Evolutionary conservation across 2,329 filamentous ascomycete species (phyloP).

Genomic region (Magnaporthales sp.): DNA sequence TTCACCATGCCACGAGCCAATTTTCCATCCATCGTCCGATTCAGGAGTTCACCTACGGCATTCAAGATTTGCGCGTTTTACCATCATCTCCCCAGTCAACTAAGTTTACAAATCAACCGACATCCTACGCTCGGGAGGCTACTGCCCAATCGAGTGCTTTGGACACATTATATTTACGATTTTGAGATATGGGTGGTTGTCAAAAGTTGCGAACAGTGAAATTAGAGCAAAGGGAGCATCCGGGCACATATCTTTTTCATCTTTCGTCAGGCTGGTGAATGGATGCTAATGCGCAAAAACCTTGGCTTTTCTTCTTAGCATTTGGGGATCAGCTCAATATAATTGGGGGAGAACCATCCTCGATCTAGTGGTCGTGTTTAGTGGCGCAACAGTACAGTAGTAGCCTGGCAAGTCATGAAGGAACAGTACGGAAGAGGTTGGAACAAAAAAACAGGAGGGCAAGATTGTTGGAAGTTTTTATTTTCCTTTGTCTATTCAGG

Average conservation of each 20-base stretch:
- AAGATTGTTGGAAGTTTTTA: not conserved
- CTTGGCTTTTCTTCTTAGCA: not conserved
- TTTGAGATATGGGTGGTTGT: slow-evolving; percentile 21
- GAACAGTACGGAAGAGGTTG: not conserved
- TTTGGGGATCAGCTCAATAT: not conserved
- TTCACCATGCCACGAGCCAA: slow-evolving; percentile 8
- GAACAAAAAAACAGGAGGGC: not conserved
- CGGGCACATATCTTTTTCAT: not conserved
- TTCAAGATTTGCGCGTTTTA: slow-evolving; percentile 22
- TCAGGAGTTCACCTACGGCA: slow-evolving; percentile 18
- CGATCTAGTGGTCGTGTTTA: slow-evolving; percentile 2
- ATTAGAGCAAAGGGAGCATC: not conserved
- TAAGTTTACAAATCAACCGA: slow-evolving; percentile 26
- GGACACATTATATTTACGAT: slow-evolving; percentile 30
- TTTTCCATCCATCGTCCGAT: slow-evolving; percentile 17
- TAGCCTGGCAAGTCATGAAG: not conserved
- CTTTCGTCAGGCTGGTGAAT: not conserved
- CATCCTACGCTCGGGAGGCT: slow-evolving; percentile 30
- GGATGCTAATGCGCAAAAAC: not conserved
- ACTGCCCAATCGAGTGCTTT: slow-evolving; percentile 26
- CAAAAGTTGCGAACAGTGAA: not conserved
- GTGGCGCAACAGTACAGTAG: not conserved
- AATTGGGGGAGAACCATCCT: slow-evolving; percentile 1
- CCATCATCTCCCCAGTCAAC: slow-evolving; percentile 25
- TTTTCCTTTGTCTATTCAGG: slow-evolving; percentile 2